Evolutionary conservation across 257 asterid species (phyloP).

Genomic region (Solanum clarkiae): DNA sequence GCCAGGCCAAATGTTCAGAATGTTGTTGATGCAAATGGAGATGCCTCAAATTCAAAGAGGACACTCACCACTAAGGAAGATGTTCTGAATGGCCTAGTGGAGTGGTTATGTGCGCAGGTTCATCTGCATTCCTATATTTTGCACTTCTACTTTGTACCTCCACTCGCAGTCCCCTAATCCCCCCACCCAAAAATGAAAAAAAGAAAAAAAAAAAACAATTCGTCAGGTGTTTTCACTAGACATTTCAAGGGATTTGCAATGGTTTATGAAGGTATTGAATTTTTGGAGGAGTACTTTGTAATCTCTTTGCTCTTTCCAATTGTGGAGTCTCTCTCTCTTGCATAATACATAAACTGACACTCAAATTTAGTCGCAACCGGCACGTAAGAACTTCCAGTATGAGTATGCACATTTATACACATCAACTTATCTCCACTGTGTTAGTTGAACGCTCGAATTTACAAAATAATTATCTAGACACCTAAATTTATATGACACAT

Average conservation of each 20-base stretch:
- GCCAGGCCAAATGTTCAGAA: slow-evolving; percentile 54
- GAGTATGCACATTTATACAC: background rate
- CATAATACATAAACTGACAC: background rate
- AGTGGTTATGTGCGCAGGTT: slow-evolving; percentile 90
- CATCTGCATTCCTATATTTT: background rate
- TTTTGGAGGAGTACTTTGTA: background rate
- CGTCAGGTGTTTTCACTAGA: background rate
- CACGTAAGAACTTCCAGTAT: background rate
- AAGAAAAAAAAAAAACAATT: background rate
- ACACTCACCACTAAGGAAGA: slow-evolving; percentile 44
- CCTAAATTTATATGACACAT: background rate
- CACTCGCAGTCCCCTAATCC: background rate
- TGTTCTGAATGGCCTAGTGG: slow-evolving; percentile 73
- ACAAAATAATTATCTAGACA: background rate
- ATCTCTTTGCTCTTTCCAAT: background rate
- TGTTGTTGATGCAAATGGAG: slow-evolving; percentile 33
- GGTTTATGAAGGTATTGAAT: background rate
- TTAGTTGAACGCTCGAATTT: background rate
- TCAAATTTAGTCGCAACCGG: background rate
- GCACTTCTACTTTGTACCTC: background rate
- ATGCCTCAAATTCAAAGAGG: slow-evolving; percentile 40
- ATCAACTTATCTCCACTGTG: background rate
- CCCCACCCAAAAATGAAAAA: background rate
- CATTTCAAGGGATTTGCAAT: background rate
- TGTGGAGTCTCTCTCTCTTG: background rate